Evolutionary conservation across 345 rosid species (phyloP), one percentile per base, ranked within the genome.

Genomic region (Eucalyptus sp.): DNA sequence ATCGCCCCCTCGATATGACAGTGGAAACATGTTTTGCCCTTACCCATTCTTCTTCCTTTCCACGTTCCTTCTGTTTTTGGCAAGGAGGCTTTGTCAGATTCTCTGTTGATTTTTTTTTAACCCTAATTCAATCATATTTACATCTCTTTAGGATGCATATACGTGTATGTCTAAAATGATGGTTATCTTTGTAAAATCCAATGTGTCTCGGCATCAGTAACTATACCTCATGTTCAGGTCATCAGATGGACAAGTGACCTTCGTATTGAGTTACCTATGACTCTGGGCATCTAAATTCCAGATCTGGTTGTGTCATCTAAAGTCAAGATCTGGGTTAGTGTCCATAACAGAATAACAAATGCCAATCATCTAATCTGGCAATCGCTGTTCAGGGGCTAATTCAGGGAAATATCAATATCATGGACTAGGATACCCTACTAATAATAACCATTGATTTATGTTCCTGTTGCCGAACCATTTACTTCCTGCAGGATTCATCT

Each of bases 21-120:
- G 86, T 37, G 93, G 92, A 88, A 95, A 88, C 88, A 49, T 90
- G 50, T 92, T 93, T 90, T 96, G 92, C 80, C 96, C 95, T 76
- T 89, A 87, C 91, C 93, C 99, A 0, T 93, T 91, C 93, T 91
- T 93, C 89, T 91, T 90, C 87, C 95, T 97, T 29, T 89, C 95
- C 51, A 27, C 1, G 44, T 33, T 33, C 24, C 13, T 33, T 68
- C 80, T 68, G 17, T 68, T 10, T 68, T 68, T 33, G 44, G 80
- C 44, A 16, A 31, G 80, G 80, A 68, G 41, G 44, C 80, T 33
- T 68, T 33, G 44, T 33, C 80, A 33, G 80, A 33, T 68, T 17
- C 43, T 68, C 80, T 4, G 44, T 4, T 33, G 43, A 33, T 68
- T 68, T 56, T 50, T 50, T 56, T 10, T 64, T n/a, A 64, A n/a